Evolutionary conservation across 352 stramenopile species (phyloP).

Genomic region (Pythium rhizo-oryzae): DNA sequence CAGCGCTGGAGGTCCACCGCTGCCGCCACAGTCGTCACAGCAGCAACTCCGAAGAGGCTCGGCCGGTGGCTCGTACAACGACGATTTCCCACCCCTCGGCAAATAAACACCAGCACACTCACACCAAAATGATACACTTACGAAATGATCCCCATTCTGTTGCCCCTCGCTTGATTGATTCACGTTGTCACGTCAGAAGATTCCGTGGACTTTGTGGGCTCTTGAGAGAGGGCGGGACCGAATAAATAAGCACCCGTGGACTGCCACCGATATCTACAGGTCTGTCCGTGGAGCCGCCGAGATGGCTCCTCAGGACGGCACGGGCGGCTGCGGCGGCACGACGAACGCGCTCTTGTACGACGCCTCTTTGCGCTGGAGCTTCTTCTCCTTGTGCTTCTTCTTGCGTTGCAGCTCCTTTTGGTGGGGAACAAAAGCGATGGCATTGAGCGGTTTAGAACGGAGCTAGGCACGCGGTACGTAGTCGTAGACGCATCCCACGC

Average conservation of each 20-base stretch:
- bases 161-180: neutral
- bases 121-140: constrained; percentile 7
- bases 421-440: neutral
- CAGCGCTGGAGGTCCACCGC: constrained; percentile 17
- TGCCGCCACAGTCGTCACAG: constrained; percentile 26
- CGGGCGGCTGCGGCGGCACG: constrained; percentile 9
- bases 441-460: neutral
- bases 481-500: constrained; percentile 12
- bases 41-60: constrained; percentile 26
- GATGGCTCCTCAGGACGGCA: constrained; percentile 1
- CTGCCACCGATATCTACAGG: neutral
- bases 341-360: constrained; percentile 32
- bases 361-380: constrained; percentile 63
- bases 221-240: neutral
- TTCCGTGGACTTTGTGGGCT: too few relatives aligned
- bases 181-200: neutral
- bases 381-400: constrained; percentile 76
- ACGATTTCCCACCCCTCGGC: constrained; percentile 74
- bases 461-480: too few relatives aligned
- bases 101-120: constrained; percentile 28
- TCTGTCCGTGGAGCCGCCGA: too few relatives aligned
- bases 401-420: constrained; percentile 77
- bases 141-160: neutral
- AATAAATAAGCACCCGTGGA: neutral
- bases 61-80: constrained; percentile 48